Evolutionary conservation across 1,139 yeast species (phyloP).

Genomic region (Hyphopichia burtonii): DNA sequence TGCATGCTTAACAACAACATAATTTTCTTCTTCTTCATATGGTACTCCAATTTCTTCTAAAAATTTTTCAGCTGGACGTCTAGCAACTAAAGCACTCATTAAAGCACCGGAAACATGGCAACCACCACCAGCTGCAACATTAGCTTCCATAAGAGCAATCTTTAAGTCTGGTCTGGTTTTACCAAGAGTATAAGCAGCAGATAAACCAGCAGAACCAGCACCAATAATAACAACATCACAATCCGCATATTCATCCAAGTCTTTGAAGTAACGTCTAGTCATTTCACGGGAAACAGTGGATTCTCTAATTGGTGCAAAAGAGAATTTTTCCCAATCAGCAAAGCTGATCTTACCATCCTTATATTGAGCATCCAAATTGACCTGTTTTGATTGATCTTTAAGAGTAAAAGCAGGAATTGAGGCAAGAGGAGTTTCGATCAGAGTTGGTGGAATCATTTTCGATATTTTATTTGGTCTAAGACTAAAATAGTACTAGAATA

Average conservation of each 20-base stretch:
- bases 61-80: conserved; percentile 74
- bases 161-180: conserved; percentile 75
- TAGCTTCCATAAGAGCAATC: conserved; percentile 73
- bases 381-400: neutral
- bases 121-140: conserved; percentile 80
- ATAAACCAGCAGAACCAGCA: conserved; percentile 77
- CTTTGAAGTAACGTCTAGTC: conserved; percentile 75
- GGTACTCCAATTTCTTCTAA: conserved; percentile 63
- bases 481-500: no score
- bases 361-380: conserved; percentile 12
- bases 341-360: conserved; percentile 22
- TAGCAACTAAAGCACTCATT: conserved; percentile 75
- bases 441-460: conserved; percentile 38
- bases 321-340: conserved; percentile 66
- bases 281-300: conserved; percentile 82
- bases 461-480: no score
- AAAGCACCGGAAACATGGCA: conserved; percentile 82
- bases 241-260: conserved; percentile 72
- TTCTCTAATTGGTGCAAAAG: conserved; percentile 73
- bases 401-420: neutral
- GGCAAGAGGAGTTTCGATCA: conserved; percentile 25
- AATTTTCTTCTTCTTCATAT: conserved; percentile 79
- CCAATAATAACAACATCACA: conserved; percentile 75
- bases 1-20: conserved; percentile 79
- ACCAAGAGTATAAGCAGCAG: conserved; percentile 73